Conservation (phyloP, 805 yeast species). For the Monosporozyma siamensis region DNA sequence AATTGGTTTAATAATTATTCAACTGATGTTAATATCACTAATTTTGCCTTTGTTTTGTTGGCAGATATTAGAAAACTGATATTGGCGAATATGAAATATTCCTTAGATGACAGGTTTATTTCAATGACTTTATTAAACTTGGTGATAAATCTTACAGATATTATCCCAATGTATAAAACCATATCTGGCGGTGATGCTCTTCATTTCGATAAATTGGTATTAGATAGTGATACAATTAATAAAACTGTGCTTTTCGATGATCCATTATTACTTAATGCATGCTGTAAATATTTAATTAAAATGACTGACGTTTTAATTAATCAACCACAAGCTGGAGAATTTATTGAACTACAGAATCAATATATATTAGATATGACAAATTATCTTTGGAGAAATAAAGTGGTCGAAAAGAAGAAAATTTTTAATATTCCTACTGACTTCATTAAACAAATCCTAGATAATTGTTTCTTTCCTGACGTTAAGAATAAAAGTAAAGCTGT, state of each 20-base stretch:
- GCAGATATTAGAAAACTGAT: conserved; percentile 13
- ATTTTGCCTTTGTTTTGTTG: conserved; percentile 8
- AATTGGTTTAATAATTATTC: conserved; percentile 8
- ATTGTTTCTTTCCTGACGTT: conserved; percentile 9
- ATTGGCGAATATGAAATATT: conserved; percentile 6
- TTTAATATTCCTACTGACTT: conserved; percentile 20
- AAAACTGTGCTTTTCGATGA: conserved; percentile 17
- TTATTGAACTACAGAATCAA: conserved; percentile 18
- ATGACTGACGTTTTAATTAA: conserved; percentile 10
- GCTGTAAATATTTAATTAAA: conserved; percentile 17
- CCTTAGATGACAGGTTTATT: conserved; percentile 12
- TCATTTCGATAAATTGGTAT: conserved; percentile 10
- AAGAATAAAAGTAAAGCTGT: conserved; percentile 9
- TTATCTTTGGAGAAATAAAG: conserved; percentile 26
- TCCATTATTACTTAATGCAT: conserved; percentile 16
- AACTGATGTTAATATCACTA: conserved; percentile 1
- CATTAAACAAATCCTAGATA: conserved; percentile 11
- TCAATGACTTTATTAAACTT: conserved; percentile 7
- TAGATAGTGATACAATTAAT: conserved; percentile 11
- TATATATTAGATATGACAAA: conserved; percentile 24
- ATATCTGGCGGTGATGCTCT: not conserved
- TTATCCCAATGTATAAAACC: conserved; percentile 1
- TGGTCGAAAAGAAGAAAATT: conserved; percentile 10
- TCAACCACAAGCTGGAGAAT: conserved; percentile 9
- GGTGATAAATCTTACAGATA: conserved; percentile 6